Evolutionary conservation across 2,329 filamentous ascomycete genomes (phyloP).

Genomic region (Colletotrichum orchidophilum): DNA sequence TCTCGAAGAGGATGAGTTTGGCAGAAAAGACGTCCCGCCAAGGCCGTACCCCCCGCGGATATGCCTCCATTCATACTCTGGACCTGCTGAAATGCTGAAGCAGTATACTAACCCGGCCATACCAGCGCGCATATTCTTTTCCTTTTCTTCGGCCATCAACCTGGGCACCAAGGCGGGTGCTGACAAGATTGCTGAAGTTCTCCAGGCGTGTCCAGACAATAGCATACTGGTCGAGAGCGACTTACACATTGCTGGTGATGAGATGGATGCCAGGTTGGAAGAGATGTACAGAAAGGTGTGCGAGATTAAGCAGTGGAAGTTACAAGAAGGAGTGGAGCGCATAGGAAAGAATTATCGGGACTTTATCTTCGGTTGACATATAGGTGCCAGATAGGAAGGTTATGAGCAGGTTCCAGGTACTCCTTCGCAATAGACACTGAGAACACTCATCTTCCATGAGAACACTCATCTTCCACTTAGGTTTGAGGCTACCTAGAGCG

Average conservation of each 20-base stretch:
- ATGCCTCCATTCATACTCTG: conserved; percentile 94
- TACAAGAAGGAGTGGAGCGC: conserved; percentile 74
- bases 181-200: conserved; percentile 67
- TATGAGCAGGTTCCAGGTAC: background rate
- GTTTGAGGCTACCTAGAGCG: no score
- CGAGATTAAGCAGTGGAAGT: conserved; percentile 77
- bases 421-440: background rate
- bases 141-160: conserved; percentile 88
- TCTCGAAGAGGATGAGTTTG: conserved; percentile 36
- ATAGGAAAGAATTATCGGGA: conserved; percentile 80
- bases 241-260: conserved; percentile 80
- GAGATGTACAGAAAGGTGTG: conserved; percentile 82
- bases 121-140: conserved; percentile 84
- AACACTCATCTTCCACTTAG: no score
- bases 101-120: conserved; percentile 80
- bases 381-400: background rate
- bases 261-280: conserved; percentile 83
- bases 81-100: conserved; percentile 75
- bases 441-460: background rate
- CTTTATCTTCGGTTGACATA: conserved; percentile 73
- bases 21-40: background rate
- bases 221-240: conserved; percentile 90
- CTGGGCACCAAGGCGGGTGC: conserved; percentile 63
- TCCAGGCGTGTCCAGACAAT: conserved; percentile 79
- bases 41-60: conserved; percentile 85